Evolutionary conservation across 495 filamentous ascomycete species (phyloP).

Genomic region (Talaromyces proteolyticus): DNA sequence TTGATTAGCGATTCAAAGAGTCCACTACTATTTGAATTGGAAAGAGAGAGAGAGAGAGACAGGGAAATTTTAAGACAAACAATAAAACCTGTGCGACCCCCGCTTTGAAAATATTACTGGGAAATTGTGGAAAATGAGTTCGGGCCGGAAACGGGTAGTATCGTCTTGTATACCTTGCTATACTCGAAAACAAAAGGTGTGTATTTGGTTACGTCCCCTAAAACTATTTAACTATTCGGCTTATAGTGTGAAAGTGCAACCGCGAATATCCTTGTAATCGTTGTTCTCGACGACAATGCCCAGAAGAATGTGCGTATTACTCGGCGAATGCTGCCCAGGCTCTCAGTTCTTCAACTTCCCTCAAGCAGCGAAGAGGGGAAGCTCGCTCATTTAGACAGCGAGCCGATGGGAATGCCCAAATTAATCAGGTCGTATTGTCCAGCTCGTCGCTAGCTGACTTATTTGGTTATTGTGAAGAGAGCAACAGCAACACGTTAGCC

Average conservation of each 20-base stretch:
- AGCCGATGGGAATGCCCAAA: neutral
- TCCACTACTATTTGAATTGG: neutral
- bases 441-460: slow-evolving; percentile 7
- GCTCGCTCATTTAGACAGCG: neutral
- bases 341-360: neutral
- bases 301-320: neutral
- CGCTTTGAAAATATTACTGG: no score
- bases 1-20: no score
- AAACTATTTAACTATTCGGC: no score
- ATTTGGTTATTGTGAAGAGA: slow-evolving; percentile 21
- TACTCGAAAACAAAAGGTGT: neutral
- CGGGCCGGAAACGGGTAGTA: neutral
- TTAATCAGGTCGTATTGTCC: neutral
- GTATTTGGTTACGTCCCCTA: no score
- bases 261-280: neutral
- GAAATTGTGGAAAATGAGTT: no score
- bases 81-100: no score
- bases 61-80: neutral
- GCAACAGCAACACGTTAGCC: slow-evolving; percentile 9
- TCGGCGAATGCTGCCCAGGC: neutral
- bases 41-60: neutral
- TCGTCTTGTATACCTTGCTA: neutral
- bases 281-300: neutral
- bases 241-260: neutral
- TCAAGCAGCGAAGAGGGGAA: neutral